These are phyloP conservation scores for Neoarthrinium moseri DNA, from an alignment of 2,329 filamentous ascomycete genomes.

Conservation along the genomic window DNA sequence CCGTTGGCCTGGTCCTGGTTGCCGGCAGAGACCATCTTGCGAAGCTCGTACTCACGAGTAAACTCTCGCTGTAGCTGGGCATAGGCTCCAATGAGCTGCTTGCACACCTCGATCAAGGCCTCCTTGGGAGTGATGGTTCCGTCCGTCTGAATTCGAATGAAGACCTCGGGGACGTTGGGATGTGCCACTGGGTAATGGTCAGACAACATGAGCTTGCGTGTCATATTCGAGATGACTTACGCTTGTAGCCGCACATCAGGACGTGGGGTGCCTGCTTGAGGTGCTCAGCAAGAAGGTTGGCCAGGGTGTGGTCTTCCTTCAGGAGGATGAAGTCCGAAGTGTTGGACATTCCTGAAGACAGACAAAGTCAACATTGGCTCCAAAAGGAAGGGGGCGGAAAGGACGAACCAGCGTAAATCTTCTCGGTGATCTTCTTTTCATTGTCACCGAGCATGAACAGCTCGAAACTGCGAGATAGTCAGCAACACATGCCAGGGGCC, in stretches of 20 bases:
- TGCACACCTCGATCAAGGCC: slow-evolving; percentile 76
- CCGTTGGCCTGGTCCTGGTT: slow-evolving; percentile 44
- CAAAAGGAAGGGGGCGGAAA: background rate
- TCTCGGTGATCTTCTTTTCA: slow-evolving; percentile 91
- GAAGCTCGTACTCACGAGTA: slow-evolving; percentile 86
- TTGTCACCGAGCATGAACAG: slow-evolving; percentile 80
- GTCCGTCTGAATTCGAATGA: slow-evolving; percentile 87
- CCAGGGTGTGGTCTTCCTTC: slow-evolving; percentile 96
- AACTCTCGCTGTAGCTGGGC: slow-evolving; percentile 82
- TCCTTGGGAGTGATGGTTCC: slow-evolving; percentile 86
- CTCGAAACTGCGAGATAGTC: slow-evolving; percentile 68
- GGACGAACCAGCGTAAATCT: slow-evolving; percentile 78
- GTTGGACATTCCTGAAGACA: slow-evolving; percentile 86
- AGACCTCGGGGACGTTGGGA: slow-evolving; percentile 60
- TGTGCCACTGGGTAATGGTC: slow-evolving; percentile 46
- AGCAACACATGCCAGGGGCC: slow-evolving; percentile 13
- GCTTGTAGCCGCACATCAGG: slow-evolving; percentile 89
- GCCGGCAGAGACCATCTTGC: slow-evolving; percentile 75
- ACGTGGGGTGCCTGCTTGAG: slow-evolving; percentile 83
- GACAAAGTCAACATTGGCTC: slow-evolving; percentile 4
- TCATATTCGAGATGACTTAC: slow-evolving; percentile 40
- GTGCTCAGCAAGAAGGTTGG: slow-evolving; percentile 82
- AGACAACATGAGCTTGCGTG: background rate
- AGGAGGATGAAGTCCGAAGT: slow-evolving; percentile 93
- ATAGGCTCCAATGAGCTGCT: slow-evolving; percentile 78